These are phyloP conservation scores for Cordyceps fumosorosea DNA, from an alignment of 2,329 filamentous ascomycete genomes.

Conservation along the genomic window DNA sequence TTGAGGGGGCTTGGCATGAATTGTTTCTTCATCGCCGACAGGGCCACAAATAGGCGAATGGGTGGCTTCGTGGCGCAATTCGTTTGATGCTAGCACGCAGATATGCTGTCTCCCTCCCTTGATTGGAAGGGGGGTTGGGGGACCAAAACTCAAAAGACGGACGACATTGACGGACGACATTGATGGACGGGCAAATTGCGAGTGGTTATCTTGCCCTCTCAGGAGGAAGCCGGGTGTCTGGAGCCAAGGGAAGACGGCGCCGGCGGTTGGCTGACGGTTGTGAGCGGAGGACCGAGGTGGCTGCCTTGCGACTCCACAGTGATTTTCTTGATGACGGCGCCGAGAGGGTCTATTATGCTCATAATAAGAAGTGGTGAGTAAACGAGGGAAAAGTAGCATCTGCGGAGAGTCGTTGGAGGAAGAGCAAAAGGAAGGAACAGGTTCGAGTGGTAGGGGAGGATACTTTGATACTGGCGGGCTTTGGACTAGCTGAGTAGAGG, in stretches of 20 bases:
- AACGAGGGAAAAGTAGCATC: too few species aligned
- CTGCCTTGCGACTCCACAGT: constrained; percentile 9
- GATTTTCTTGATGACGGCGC: background rate
- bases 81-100: background rate
- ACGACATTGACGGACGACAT: background rate
- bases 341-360: background rate
- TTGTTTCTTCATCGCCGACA: background rate
- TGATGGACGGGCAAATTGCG: background rate
- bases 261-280: background rate
- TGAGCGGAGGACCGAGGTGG: background rate
- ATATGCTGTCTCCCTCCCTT: background rate
- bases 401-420: background rate
- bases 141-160: constrained; percentile 3
- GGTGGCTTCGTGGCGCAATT: background rate
- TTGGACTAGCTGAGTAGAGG: background rate
- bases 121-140: background rate
- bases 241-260: background rate
- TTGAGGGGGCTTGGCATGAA: background rate
- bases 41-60: background rate
- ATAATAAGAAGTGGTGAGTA: background rate
- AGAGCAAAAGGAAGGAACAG: background rate
- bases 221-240: background rate
- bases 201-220: background rate
- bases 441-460: too few species aligned
- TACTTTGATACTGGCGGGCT: too few species aligned